phyloP scores from a whole-genome alignment of 2,329 filamentous ascomycete genomes.

The Shiraia sp. region DNA sequence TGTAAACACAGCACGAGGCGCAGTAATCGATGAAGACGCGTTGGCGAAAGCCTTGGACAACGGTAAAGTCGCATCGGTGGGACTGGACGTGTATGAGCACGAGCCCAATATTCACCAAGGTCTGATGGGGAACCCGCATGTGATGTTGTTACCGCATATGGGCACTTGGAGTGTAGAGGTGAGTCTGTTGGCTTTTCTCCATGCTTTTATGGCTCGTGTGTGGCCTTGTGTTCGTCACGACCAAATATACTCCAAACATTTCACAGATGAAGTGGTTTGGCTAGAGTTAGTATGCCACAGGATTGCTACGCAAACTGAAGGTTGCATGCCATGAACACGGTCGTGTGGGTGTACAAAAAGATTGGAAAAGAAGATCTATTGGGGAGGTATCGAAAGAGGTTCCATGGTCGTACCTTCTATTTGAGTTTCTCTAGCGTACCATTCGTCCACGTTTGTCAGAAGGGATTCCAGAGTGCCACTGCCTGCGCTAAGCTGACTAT shows the following conservation, averaged over 20 bases:
- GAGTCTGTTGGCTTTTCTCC: slow-evolving; percentile 7
- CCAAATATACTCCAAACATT: neutral
- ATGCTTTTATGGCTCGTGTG: neutral
- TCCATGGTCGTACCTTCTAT: slow-evolving; percentile 7
- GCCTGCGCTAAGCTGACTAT: slow-evolving; percentile 12
- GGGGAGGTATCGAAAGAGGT: neutral
- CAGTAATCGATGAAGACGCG: slow-evolving; percentile 79
- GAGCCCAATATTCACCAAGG: slow-evolving; percentile 78
- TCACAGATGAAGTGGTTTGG: neutral
- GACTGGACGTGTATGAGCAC: slow-evolving; percentile 81
- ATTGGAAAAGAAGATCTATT: neutral
- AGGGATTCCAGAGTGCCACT: slow-evolving; percentile 12
- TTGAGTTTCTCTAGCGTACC: slow-evolving; percentile 1
- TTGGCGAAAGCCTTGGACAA: slow-evolving; percentile 72
- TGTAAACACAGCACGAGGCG: slow-evolving; percentile 81
- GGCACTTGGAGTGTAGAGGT: slow-evolving; percentile 77
- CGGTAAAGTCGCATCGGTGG: slow-evolving; percentile 71
- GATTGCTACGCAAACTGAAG: slow-evolving; percentile 3
- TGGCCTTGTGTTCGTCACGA: no score
- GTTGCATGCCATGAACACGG: slow-evolving; percentile 1
- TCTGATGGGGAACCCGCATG: slow-evolving; percentile 69
- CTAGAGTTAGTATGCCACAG: neutral
- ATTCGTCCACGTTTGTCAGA: slow-evolving; percentile 6
- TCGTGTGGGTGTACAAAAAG: slow-evolving; percentile 7
- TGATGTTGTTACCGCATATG: slow-evolving; percentile 82